A percentile compares a stretch with the other conserved stretches of the same genome.
phyloP scores from a whole-genome alignment of 208 protist species.

The Trypanosomatidae sp. region DNA sequence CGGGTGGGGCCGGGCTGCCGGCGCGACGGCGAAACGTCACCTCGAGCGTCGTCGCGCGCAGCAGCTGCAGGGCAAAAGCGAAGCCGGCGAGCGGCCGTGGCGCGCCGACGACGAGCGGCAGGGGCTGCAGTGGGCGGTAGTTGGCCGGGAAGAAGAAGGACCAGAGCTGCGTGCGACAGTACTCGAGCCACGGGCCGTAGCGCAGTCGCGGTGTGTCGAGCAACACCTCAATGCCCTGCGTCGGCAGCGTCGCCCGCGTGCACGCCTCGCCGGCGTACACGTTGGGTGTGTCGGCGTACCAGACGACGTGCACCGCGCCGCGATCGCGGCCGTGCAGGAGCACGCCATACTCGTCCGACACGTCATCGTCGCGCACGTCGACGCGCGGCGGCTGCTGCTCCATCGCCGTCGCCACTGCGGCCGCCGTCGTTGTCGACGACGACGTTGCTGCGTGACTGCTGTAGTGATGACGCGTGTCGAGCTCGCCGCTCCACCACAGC shows the following conservation, averaged over 20 bases:
- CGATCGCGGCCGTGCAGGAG: constrained; percentile 54
- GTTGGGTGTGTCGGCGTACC: constrained; percentile 69
- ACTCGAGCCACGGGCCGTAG: constrained; percentile 78
- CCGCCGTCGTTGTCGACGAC: too few relatives aligned
- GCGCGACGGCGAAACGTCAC: constrained; percentile 73
- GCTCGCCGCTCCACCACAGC: constrained; percentile 31
- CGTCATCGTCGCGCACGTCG: constrained; percentile 1
- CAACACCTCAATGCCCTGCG: constrained; percentile 59
- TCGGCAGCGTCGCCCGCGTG: constrained; percentile 35
- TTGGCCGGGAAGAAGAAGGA: constrained; percentile 69
- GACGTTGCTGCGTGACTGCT: too few relatives aligned
- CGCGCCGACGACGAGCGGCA: constrained; percentile 46
- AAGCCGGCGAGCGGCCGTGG: constrained; percentile 62
- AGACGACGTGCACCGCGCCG: constrained; percentile 48
- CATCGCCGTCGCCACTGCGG: too few relatives aligned
- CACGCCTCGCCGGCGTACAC: constrained; percentile 69
- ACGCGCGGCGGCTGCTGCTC: constrained; percentile 13
- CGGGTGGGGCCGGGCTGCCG: constrained; percentile 59
- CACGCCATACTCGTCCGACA: constrained; percentile 41
- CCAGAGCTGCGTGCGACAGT: constrained; percentile 65
- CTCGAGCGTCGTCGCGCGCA: constrained; percentile 41
- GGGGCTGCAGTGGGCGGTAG: constrained; percentile 43
- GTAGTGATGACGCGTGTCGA: too few relatives aligned
- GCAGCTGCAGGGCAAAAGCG: constrained; percentile 65
- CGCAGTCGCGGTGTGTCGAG: constrained; percentile 48